phyloP scores from a whole-genome alignment of 163 green algal genomes.

The Chlorella variabilis region DNA sequence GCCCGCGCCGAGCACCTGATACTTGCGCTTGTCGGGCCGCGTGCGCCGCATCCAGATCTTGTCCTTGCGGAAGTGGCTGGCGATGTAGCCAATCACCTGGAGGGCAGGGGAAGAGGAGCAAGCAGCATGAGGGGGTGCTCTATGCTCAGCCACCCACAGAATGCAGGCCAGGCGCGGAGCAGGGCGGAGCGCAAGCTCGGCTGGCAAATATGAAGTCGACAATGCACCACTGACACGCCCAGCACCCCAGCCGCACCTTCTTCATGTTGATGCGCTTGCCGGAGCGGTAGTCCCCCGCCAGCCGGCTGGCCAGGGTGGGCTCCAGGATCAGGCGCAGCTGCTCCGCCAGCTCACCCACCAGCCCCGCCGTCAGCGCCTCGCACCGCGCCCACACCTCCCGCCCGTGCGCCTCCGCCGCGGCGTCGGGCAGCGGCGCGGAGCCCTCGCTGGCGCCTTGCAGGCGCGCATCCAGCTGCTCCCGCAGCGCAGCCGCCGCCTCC shows the following conservation, averaged over 20 bases:
- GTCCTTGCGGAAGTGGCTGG: slow-evolving; percentile 95
- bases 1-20: slow-evolving; percentile 94
- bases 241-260: no score
- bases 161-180: no score
- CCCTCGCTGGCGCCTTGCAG: slow-evolving; percentile 46
- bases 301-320: slow-evolving; percentile 87
- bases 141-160: no score
- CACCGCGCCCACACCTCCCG: slow-evolving; percentile 77
- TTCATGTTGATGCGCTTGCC: slow-evolving; percentile 99
- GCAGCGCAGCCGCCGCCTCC: slow-evolving; percentile 58
- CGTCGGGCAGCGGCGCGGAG: background rate
- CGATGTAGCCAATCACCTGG: slow-evolving; percentile 96
- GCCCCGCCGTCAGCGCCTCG: slow-evolving; percentile 59
- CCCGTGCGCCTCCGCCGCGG: slow-evolving; percentile 45
- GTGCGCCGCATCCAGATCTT: slow-evolving; percentile 99
- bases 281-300: slow-evolving; percentile 95
- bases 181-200: no score
- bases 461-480: slow-evolving; percentile 63
- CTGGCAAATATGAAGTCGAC: no score
- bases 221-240: no score
- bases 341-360: slow-evolving; percentile 92
- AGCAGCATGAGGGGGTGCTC: no score
- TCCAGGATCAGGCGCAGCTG: slow-evolving; percentile 97
- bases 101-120: no score
- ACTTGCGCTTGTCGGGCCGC: slow-evolving; percentile 93